Base-by-base conservation (phyloP, 169 alveolate species). In the Cryptosporidium sp. region DNA sequence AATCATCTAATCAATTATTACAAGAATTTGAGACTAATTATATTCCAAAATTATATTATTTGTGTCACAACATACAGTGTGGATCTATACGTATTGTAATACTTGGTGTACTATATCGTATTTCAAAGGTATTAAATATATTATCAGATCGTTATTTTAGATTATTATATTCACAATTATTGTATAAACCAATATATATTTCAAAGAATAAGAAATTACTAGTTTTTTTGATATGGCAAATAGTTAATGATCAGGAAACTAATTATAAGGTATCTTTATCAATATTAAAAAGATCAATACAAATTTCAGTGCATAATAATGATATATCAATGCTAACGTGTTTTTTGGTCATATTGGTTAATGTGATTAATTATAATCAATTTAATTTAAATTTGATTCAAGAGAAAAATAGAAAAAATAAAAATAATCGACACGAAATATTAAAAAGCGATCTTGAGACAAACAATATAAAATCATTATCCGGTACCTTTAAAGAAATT, bases 71-170 rank as follows among this genome's bases (percentile, higher is more conserved):
- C 33, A 65, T 80, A 37, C 48, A 80, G 7, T 80, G 89, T 80
- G 89, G 69, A 14, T 80, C 89, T 2, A 80, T 80, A 8, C 61
- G 89, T 16, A 80, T 80, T 41, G 89, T 80, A 35, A 80, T 80
- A 29, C 67, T 80, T 14, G 48, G 65, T 21, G 89, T 80, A 18
- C 16, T 80, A 37, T 80, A 62, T 65, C 55, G 89, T 16, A 80
- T 80, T 8, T 80, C 75, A n/a, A 80, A 80, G n/a, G 62, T 65
- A 62, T 62, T 80, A 16, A 65, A 65, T 62, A 59, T 62, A 16
- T 37, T 80, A 26, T 59, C 80, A 3, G 89, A 59, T 43, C 61
- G 89, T 18, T 80, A 62, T 23, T 80, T 43, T 50, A 59, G 89
- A 23, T 65, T 80, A 48, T 48, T 80, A 58, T 80, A 80, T 45